phyloP scores from a whole-genome alignment of 169 alveolate genomes.

The Plasmodium berghei region DNA sequence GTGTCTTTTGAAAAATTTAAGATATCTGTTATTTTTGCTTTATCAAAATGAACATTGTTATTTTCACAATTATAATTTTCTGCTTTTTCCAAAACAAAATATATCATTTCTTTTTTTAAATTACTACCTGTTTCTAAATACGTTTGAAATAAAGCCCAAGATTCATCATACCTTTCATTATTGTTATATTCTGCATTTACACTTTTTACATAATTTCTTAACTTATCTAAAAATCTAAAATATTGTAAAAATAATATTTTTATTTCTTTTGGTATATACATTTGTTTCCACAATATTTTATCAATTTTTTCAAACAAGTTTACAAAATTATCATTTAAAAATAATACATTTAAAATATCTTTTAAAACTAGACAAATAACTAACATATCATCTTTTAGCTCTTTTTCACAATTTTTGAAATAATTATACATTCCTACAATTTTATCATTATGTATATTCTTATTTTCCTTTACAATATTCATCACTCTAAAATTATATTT shows the following conservation, averaged over 20 bases:
- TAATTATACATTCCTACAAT: conserved; percentile 35
- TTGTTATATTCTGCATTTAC: background rate
- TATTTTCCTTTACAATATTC: conserved; percentile 38
- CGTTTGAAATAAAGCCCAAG: conserved; percentile 56
- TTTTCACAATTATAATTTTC: background rate
- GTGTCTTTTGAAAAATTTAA: conserved; percentile 53
- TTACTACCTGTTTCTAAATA: conserved; percentile 47
- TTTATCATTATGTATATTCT: conserved; percentile 10
- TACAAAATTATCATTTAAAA: conserved; percentile 55
- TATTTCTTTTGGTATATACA: conserved; percentile 56
- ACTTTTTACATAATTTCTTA: conserved; percentile 45
- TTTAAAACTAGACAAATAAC: conserved; percentile 47
- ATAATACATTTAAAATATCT: conserved; percentile 44
- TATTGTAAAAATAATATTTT: conserved; percentile 19
- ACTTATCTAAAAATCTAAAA: conserved; percentile 26
- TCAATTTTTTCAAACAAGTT: conserved; percentile 40
- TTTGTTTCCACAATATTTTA: conserved; percentile 46
- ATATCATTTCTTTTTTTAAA: conserved; percentile 32
- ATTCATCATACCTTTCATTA: conserved; percentile 38
- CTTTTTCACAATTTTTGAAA: conserved; percentile 22
- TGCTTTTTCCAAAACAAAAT: conserved; percentile 30
- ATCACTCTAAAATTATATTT: conserved; percentile 22
- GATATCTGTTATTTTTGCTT: conserved; percentile 23
- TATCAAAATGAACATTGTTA: background rate
- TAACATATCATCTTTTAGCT: conserved; percentile 1